A percentile compares a stretch with the other conserved stretches of the same genome.
Conservation (phyloP, 148 eudicot species). For the Agrostemma githago region DNA sequence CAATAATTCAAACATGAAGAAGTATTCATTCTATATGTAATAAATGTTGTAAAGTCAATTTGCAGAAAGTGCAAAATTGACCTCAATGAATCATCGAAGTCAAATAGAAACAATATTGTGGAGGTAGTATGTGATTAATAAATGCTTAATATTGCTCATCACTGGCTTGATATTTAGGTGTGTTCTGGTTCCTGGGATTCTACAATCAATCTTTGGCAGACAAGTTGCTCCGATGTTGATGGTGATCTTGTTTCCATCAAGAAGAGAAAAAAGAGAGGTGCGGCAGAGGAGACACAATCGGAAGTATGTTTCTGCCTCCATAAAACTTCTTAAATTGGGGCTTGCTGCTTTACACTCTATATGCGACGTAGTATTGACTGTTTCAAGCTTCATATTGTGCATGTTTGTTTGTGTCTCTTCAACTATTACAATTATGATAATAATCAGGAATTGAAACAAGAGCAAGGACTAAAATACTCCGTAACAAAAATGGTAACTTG, state of each 20-base stretch:
- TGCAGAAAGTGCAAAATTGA: neutral
- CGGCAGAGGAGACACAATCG: slow-evolving; percentile 42
- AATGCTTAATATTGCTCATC: slow-evolving; percentile 6
- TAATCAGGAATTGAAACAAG: neutral
- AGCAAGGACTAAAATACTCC: no score
- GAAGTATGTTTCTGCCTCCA: slow-evolving; percentile 43
- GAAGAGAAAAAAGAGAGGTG: slow-evolving; percentile 66
- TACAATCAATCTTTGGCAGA: slow-evolving; percentile 76
- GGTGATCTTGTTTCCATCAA: slow-evolving; percentile 55
- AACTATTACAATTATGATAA: neutral
- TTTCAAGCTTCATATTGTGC: neutral
- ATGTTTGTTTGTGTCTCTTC: neutral
- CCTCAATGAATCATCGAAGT: neutral
- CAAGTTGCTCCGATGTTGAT: slow-evolving; percentile 45
- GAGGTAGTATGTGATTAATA: neutral
- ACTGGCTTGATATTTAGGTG: slow-evolving; percentile 40
- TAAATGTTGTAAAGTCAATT: neutral
- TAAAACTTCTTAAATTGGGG: neutral
- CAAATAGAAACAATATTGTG: neutral
- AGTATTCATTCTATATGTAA: neutral
- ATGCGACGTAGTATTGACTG: neutral
- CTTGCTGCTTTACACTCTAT: neutral
- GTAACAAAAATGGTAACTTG: neutral
- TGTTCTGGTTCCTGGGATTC: slow-evolving; percentile 98
- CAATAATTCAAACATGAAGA: neutral